These are phyloP conservation scores for Telfairia occidentalis DNA, from an alignment of 331 rosid genomes.

Conservation along the genomic window DNA sequence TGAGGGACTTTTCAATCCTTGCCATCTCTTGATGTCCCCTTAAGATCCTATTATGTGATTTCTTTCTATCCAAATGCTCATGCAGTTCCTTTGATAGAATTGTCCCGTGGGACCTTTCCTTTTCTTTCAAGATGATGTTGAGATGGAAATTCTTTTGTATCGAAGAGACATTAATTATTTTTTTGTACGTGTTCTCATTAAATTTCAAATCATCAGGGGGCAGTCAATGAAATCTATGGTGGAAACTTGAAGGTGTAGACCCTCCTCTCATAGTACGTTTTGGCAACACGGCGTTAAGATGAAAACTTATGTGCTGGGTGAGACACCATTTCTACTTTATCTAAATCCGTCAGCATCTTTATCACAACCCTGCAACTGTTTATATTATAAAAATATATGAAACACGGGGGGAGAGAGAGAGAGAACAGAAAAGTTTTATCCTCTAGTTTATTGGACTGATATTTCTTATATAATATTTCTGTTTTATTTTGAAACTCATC, in stretches of 20 bases:
- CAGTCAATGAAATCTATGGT: conserved; percentile 67
- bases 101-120: not conserved
- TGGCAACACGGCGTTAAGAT: not conserved
- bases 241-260: conserved; percentile 49
- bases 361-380: not conserved
- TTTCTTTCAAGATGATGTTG: not conserved
- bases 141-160: not conserved
- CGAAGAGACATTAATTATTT: not conserved
- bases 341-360: not conserved
- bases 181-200: not conserved
- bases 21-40: not conserved
- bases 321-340: not conserved
- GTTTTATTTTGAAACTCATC: not conserved
- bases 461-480: not conserved
- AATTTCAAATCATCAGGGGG: conserved; percentile 33
- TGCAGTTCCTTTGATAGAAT: not conserved
- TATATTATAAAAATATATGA: not conserved
- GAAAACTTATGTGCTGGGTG: not conserved
- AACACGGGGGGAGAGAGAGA: not conserved
- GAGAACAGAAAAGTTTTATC: not conserved
- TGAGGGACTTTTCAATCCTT: not conserved
- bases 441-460: not conserved
- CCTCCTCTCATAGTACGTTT: conserved; percentile 10
- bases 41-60: not conserved
- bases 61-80: not conserved